Conservation (phyloP, 1,284 basidiomycete genomes). For the Golubevia pallescens region DNA sequence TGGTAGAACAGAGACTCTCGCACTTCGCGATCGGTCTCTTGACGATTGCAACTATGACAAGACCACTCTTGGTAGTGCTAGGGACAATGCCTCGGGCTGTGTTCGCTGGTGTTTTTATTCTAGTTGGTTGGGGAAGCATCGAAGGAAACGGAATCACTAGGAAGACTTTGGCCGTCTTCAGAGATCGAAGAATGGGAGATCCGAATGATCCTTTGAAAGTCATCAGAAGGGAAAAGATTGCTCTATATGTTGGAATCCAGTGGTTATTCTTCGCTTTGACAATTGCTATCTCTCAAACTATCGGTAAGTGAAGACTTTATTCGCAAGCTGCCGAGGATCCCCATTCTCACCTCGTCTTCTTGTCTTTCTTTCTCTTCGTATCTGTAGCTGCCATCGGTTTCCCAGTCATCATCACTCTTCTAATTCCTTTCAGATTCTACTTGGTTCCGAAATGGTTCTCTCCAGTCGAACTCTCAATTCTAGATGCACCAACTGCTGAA, state of each 20-base stretch:
- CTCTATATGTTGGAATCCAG: slow-evolving; percentile 81
- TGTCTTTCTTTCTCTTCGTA: too few relatives aligned
- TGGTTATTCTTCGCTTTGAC: slow-evolving; percentile 85
- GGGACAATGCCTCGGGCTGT: slow-evolving; percentile 26
- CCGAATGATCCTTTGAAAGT: slow-evolving; percentile 70
- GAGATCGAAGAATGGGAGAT: slow-evolving; percentile 68
- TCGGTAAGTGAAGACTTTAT: too few relatives aligned
- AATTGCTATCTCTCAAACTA: slow-evolving; percentile 89
- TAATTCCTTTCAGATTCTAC: slow-evolving; percentile 56
- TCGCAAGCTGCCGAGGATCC: too few relatives aligned
- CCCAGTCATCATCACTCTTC: slow-evolving; percentile 50
- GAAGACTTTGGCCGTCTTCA: slow-evolving; percentile 81
- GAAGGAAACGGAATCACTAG: slow-evolving; percentile 81
- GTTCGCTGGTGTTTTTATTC: slow-evolving; percentile 60
- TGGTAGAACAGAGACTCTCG: slow-evolving; percentile 56
- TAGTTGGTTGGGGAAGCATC: slow-evolving; percentile 70
- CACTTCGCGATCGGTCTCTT: slow-evolving; percentile 57
- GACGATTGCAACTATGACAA: slow-evolving; percentile 61
- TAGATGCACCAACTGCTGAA: slow-evolving; percentile 61
- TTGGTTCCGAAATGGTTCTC: slow-evolving; percentile 49
- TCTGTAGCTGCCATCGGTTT: slow-evolving; percentile 48
- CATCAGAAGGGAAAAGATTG: slow-evolving; percentile 77
- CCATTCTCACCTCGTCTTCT: too few relatives aligned
- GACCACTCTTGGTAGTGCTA: slow-evolving; percentile 56
- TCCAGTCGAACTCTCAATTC: slow-evolving; percentile 35